Base-by-base conservation (phyloP, 2,329 filamentous ascomycete genomes). In the Stagonosporopsis tanaceti region DNA sequence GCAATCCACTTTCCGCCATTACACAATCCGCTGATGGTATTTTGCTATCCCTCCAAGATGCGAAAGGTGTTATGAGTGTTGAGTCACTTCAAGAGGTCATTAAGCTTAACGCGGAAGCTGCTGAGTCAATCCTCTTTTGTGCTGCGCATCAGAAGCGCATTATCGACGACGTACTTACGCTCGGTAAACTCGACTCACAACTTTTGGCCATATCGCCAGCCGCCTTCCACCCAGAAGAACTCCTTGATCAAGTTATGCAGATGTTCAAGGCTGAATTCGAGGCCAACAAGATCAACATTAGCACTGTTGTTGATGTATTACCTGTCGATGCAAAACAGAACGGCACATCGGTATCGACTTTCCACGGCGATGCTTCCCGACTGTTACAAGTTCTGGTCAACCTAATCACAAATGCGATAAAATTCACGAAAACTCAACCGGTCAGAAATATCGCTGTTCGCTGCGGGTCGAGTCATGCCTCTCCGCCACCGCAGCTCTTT, bases 321-420 rank as follows among this genome's bases (percentile, higher is more conserved):
- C 28, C 25, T 32, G 42, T 1, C 20, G 62, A 15, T 30, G 42
- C 24, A 28, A 20, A 6, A 25, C 20, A 22, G 9, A n/a, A n/a
- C 9, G 2, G 0, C 17, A 53, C 60, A 22, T 44, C 53, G 14
- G 20, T 4, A 22, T 15, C 38, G 8, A 22, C n/a, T 11, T 6
- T 35, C 12, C n/a, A 28, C 9, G 52, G 27, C 8, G 61, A 60
- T 52, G 55, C 59, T 3, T 58, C 53, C 25, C 52, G 64, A 1
- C 40, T 67, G 15, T 9, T 64, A 7, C 59, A 70, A 42, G 58
- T 73, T 2, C 56, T 72, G 0, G 66, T 74, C 11, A 74, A 73
- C 30, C 53, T 73, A 7, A 42, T 73, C 8, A 71, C 70, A 8
- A 73, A 73, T 27, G 68, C 71, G 12, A 68, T 73, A 15, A 73